These are phyloP conservation scores for Phaffia australis DNA, from an alignment of 768 basidiomycete species.

Conservation along the genomic window DNA sequence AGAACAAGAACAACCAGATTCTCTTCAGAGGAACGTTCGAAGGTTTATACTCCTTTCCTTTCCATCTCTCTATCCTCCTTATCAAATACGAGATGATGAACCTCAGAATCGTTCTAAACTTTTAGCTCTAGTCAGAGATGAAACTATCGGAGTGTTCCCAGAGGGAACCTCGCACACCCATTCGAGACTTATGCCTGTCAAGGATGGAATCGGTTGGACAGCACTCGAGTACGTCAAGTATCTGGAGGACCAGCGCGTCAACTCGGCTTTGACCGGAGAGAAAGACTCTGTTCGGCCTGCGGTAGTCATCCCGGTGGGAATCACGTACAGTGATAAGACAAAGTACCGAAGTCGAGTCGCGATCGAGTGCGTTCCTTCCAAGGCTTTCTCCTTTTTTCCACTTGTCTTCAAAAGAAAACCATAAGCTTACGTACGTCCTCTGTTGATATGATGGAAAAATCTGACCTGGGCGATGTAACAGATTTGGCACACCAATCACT, in stretches of 20 bases:
- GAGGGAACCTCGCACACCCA: conserved; percentile 73
- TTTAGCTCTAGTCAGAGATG: conserved; percentile 56
- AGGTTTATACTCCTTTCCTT: conserved; percentile 27
- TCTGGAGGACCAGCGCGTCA: conserved; percentile 39
- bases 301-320: conserved; percentile 66
- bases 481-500: conserved; percentile 71
- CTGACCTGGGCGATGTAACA: conserved; percentile 35
- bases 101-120: not conserved
- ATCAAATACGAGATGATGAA: no score
- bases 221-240: conserved; percentile 85
- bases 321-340: conserved; percentile 90
- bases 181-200: conserved; percentile 74
- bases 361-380: conserved; percentile 35
- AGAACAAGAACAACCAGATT: conserved; percentile 77
- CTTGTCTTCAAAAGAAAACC: conserved; percentile 26
- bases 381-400: conserved; percentile 20
- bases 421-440: conserved; percentile 46
- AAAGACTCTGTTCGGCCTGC: conserved; percentile 5
- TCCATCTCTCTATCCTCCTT: not conserved
- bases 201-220: conserved; percentile 88
- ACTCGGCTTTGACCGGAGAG: conserved; percentile 13
- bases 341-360: conserved; percentile 85
- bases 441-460: conserved; percentile 13
- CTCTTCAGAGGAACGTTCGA: conserved; percentile 85
- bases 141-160: conserved; percentile 84